phyloP scores from a whole-genome alignment of 2,329 filamentous ascomycete genomes.

The Sclerotinia glacialis region DNA sequence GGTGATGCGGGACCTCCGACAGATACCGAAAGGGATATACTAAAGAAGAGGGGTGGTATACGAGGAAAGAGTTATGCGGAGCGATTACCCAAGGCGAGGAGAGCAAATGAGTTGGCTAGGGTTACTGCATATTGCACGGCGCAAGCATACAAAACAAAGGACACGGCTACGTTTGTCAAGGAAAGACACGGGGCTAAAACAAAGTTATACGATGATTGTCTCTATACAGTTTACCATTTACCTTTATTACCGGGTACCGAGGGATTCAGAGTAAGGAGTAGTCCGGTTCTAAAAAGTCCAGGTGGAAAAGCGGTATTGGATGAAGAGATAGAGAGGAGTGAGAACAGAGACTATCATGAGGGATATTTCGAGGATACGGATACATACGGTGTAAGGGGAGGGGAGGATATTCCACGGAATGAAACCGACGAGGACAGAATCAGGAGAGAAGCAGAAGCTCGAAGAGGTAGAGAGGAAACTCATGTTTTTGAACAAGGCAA shows the following conservation, averaged over 20 bases:
- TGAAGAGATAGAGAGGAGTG: slow-evolving; percentile 92
- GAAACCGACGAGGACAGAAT: slow-evolving; percentile 40
- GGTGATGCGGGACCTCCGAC: slow-evolving; percentile 65
- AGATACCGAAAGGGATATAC: slow-evolving; percentile 65
- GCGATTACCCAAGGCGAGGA: slow-evolving; percentile 80
- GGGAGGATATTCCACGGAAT: slow-evolving; percentile 47
- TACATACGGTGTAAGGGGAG: slow-evolving; percentile 49
- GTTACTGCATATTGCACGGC: slow-evolving; percentile 96
- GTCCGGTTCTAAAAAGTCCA: slow-evolving; percentile 86
- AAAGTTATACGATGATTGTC: slow-evolving; percentile 95
- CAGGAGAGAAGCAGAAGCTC: slow-evolving; percentile 37
- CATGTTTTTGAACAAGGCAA: slow-evolving; percentile 41
- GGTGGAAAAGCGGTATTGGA: slow-evolving; percentile 91
- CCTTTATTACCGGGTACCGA: slow-evolving; percentile 82
- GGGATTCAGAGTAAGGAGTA: slow-evolving; percentile 83
- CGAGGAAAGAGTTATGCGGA: slow-evolving; percentile 90
- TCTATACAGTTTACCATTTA: slow-evolving; percentile 93
- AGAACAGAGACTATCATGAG: slow-evolving; percentile 83
- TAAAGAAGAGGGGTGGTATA: slow-evolving; percentile 60
- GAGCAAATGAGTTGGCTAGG: slow-evolving; percentile 82
- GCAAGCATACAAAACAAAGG: slow-evolving; percentile 84
- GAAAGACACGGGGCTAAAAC: slow-evolving; percentile 86
- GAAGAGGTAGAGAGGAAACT: slow-evolving; percentile 40
- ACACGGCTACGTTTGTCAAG: slow-evolving; percentile 83
- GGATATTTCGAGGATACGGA: slow-evolving; percentile 78